Conservation (phyloP, 2,329 filamentous ascomycete species). For the Neurospora sp. region DNA sequence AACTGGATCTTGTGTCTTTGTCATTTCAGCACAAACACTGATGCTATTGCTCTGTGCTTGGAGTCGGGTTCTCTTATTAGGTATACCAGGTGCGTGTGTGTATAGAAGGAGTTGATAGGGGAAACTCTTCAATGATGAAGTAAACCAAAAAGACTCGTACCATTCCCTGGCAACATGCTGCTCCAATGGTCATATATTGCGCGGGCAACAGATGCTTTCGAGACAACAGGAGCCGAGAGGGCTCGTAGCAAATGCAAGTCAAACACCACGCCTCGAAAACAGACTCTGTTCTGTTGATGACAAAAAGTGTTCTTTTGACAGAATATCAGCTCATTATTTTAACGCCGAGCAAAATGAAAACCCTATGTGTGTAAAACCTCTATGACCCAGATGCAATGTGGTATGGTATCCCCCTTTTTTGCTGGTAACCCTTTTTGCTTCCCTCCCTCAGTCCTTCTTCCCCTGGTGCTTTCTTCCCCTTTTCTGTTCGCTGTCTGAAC, state of each 20-base stretch:
- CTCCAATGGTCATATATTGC: no score
- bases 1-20: not conserved
- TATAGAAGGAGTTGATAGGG: no score
- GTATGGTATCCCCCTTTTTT: not conserved
- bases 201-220: no score
- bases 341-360: not conserved
- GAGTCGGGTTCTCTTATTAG: not conserved
- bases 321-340: not conserved
- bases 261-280: no score
- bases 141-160: no score
- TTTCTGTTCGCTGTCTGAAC: not conserved
- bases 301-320: no score
- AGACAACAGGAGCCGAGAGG: no score
- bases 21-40: not conserved
- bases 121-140: no score
- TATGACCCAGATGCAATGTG: not conserved
- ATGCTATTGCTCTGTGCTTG: not conserved
- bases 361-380: not conserved
- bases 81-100: not conserved
- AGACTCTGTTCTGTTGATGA: no score
- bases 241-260: no score
- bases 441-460: not conserved
- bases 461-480: not conserved
- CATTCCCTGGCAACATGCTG: no score
- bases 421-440: not conserved